phyloP scores from a whole-genome alignment of 495 filamentous ascomycete genomes.

The Penicillium goetzii region DNA sequence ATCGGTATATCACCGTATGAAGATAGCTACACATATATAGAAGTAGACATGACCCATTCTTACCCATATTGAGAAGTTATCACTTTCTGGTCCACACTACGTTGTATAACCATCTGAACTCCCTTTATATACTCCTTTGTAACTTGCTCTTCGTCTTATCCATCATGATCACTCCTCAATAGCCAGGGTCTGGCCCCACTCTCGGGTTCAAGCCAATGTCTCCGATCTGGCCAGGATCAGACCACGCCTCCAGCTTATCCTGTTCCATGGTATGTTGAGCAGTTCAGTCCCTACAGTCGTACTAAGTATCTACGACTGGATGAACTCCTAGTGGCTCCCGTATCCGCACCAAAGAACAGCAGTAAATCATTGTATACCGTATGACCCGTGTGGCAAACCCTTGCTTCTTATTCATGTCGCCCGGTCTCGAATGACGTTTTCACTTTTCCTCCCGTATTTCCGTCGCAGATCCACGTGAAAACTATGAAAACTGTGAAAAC shows the following conservation, averaged over 20 bases:
- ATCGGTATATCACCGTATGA: not conserved
- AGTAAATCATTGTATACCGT: no score
- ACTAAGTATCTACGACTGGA: not conserved
- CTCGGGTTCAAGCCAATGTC: not conserved
- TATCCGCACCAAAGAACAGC: not conserved
- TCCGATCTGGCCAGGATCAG: slow-evolving; percentile 5
- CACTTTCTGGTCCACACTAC: no score
- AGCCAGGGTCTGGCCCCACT: slow-evolving; percentile 9
- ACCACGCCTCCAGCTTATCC: not conserved
- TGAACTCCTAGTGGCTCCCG: not conserved
- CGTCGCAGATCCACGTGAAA: not conserved
- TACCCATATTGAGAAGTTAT: no score
- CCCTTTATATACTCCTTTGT: not conserved
- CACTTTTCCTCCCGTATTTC: not conserved
- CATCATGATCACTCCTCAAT: not conserved
- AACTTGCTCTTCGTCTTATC: not conserved
- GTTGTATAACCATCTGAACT: no score
- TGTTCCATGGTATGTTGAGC: not conserved
- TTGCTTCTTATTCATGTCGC: not conserved
- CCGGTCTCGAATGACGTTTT: slow-evolving; percentile 16
- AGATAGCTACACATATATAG: not conserved
- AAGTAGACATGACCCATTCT: not conserved
- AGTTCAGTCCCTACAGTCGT: not conserved
- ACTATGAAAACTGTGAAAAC: not conserved
- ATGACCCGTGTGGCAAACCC: slow-evolving; percentile 9